phyloP scores from a whole-genome alignment of 1,284 basidiomycete species.

The Inonotus obliquus region DNA sequence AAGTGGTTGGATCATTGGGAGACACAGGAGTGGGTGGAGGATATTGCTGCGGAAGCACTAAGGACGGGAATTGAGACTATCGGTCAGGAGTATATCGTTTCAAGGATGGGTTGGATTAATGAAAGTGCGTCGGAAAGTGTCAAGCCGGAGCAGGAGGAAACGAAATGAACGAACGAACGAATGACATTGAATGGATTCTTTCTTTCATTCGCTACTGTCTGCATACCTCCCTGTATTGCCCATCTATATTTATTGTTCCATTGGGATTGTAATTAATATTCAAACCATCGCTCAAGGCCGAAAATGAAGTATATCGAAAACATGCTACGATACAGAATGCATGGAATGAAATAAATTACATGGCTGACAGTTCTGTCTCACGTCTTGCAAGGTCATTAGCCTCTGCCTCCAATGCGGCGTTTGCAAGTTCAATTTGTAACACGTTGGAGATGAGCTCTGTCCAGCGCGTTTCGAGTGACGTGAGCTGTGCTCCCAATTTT shows the following conservation, averaged over 20 bases:
- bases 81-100: conserved; percentile 83
- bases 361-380: conserved; percentile 24
- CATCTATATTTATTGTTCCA: neutral
- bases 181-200: neutral
- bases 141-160: conserved; percentile 21
- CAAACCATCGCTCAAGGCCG: neutral
- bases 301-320: neutral
- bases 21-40: conserved; percentile 94
- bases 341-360: neutral
- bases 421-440: conserved; percentile 90
- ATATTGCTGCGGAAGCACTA: conserved; percentile 81
- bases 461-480: conserved; percentile 81
- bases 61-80: conserved; percentile 79
- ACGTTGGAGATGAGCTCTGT: conserved; percentile 84
- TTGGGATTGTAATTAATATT: neutral
- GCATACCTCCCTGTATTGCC: neutral
- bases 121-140: conserved; percentile 22
- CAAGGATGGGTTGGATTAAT: conserved; percentile 72
- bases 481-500: conserved; percentile 70
- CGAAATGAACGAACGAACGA: neutral
- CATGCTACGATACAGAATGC: conserved; percentile 1
- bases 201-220: neutral
- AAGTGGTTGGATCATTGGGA: conserved; percentile 88
- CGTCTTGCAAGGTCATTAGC: conserved; percentile 34
- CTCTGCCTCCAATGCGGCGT: conserved; percentile 75